Conservation (phyloP, 129 eudicot species). For the Artemisia argyi region DNA sequence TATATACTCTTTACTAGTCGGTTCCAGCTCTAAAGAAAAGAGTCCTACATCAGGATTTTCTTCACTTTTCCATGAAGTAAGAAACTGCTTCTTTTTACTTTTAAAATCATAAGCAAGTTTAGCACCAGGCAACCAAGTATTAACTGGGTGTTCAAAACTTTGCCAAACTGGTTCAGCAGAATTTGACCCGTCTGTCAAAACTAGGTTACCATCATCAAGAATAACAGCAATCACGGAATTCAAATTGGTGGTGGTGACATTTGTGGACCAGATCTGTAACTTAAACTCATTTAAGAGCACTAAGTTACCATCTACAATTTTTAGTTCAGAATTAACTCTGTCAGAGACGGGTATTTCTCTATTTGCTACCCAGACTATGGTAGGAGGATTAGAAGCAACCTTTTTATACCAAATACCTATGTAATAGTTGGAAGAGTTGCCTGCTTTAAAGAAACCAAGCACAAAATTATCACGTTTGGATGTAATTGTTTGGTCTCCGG, state of each 20-base stretch:
- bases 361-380: constrained; percentile 72
- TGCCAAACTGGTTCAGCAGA: constrained; percentile 43
- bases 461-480: constrained; percentile 35
- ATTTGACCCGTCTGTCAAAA: constrained; percentile 32
- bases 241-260: constrained; percentile 20
- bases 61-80: constrained; percentile 60
- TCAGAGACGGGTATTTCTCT: constrained; percentile 51
- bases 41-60: constrained; percentile 56
- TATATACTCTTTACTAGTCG: constrained; percentile 14
- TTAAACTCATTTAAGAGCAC: constrained; percentile 49
- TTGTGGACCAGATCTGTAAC: constrained; percentile 60
- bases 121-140: constrained; percentile 56
- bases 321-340: constrained; percentile 40
- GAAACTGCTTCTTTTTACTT: constrained; percentile 27
- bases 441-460: constrained; percentile 52
- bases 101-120: constrained; percentile 44
- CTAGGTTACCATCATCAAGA: constrained; percentile 50
- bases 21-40: constrained; percentile 44
- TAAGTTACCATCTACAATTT: constrained; percentile 48
- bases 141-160: constrained; percentile 51
- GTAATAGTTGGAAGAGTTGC: constrained; percentile 39
- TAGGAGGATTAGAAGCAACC: constrained; percentile 12
- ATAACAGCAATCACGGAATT: constrained; percentile 37
- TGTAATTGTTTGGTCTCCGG: constrained; percentile 41
- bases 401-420: constrained; percentile 47